phyloP scores from a whole-genome alignment of 331 rosid species.

The Quercus lobata region DNA sequence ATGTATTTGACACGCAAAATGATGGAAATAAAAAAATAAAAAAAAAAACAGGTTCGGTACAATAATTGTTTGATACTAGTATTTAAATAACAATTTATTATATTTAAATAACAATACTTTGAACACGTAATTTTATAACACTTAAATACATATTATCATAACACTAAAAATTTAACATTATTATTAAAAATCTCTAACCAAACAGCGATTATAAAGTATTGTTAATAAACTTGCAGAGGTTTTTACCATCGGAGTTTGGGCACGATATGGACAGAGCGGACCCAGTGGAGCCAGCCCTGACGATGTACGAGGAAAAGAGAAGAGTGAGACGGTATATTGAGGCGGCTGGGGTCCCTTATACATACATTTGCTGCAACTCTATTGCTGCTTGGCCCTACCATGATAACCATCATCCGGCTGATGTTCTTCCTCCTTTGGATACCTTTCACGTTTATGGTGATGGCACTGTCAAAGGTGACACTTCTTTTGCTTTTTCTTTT shows the following conservation, averaged over 20 bases:
- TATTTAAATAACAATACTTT: rapidly evolving
- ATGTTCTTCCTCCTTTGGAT: slow-evolving; percentile 29
- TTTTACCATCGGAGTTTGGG: slow-evolving; percentile 31
- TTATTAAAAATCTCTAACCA: rapidly evolving
- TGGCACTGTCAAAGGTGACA: slow-evolving; percentile 24
- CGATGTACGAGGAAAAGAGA: slow-evolving; percentile 9
- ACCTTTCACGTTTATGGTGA: slow-evolving; percentile 21
- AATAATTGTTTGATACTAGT: too few species aligned
- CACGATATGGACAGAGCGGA: slow-evolving; percentile 26
- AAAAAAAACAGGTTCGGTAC: too few species aligned
- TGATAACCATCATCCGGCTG: slow-evolving; percentile 25
- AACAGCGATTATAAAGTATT: background rate
- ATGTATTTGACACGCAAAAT: too few species aligned
- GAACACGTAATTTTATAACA: rapidly evolving
- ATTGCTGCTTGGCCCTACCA: slow-evolving; percentile 30
- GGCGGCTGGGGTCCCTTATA: slow-evolving; percentile 19
- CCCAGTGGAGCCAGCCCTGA: slow-evolving; percentile 20
- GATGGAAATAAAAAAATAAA: too few species aligned
- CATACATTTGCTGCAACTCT: slow-evolving; percentile 29
- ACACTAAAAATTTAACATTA: rapidly evolving
- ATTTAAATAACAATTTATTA: too few species aligned
- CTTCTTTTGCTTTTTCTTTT: too few species aligned
- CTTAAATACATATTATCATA: rapidly evolving
- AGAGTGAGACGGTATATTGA: slow-evolving; percentile 4
- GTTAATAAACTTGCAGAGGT: slow-evolving; percentile 2